Evolutionary conservation across 1,284 basidiomycete genomes (phyloP).

Genomic region (Sporisorium sorghi): DNA sequence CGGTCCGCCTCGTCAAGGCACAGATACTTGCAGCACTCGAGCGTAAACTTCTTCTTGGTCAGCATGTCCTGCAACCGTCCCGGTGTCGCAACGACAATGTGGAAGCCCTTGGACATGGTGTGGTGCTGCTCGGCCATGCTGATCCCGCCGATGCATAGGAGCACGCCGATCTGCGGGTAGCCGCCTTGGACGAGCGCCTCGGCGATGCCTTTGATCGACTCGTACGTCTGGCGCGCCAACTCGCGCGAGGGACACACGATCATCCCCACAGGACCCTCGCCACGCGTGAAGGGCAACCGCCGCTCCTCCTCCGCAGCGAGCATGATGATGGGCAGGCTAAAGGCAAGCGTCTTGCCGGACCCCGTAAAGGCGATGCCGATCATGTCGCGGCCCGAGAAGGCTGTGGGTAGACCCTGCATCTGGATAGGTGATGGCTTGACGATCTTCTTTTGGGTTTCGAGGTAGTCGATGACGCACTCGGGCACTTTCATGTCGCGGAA

Average conservation of each 20-base stretch:
- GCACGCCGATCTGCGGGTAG: constrained; percentile 79
- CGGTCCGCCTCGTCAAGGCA: constrained; percentile 99
- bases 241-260: constrained; percentile 78
- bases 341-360: constrained; percentile 71
- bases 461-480: constrained; percentile 80
- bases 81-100: constrained; percentile 88
- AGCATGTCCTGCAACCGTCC: constrained; percentile 73
- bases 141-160: constrained; percentile 97
- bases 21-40: constrained; percentile 82
- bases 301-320: constrained; percentile 81
- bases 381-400: constrained; percentile 72
- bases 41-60: constrained; percentile 89
- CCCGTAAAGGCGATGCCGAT: constrained; percentile 72
- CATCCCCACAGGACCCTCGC: constrained; percentile 95
- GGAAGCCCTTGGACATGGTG: constrained; percentile 87
- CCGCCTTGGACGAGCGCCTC: constrained; percentile 81
- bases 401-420: constrained; percentile 93
- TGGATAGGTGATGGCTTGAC: constrained; percentile 92
- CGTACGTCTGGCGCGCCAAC: constrained; percentile 82
- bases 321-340: constrained; percentile 75
- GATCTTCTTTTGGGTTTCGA: constrained; percentile 84
- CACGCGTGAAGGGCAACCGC: constrained; percentile 86
- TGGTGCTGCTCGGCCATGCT: constrained; percentile 96
- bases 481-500: constrained; percentile 99
- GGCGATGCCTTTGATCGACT: constrained; percentile 89